phyloP scores from a whole-genome alignment of 257 asterid genomes.

The Nicotiana paniculata region DNA sequence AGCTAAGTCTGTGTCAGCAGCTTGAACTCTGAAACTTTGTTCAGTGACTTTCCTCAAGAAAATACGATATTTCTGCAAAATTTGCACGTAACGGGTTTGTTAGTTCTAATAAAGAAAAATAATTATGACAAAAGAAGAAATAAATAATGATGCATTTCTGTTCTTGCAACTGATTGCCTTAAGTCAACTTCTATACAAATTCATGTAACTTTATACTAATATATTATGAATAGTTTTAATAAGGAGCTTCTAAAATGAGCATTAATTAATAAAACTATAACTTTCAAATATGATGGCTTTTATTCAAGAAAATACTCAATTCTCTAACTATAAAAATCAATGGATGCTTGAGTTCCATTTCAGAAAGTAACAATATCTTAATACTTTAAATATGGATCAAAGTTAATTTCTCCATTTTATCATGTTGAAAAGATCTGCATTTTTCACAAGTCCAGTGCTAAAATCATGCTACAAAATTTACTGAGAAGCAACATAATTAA shows the following conservation, averaged over 20 bases:
- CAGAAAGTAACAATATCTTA: background rate
- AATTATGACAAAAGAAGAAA: background rate
- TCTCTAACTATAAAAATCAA: background rate
- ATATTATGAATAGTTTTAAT: background rate
- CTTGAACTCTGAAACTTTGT: background rate
- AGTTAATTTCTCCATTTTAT: background rate
- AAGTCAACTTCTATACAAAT: background rate
- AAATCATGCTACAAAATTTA: background rate
- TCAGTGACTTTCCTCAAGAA: background rate
- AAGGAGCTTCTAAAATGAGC: background rate
- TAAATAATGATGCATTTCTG: background rate
- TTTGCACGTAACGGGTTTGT: background rate
- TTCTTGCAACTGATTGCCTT: background rate
- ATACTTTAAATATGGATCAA: background rate
- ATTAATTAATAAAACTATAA: background rate
- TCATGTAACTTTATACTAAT: background rate
- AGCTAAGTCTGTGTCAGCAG: background rate
- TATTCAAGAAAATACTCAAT: background rate
- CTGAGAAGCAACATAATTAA: background rate
- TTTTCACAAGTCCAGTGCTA: background rate
- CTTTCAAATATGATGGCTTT: background rate
- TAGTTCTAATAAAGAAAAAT: background rate
- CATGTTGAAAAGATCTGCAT: background rate
- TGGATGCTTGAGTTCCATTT: background rate
- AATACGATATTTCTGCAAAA: constrained; percentile 2